A percentile compares a stretch with the other conserved stretches of the same genome.
phyloP scores from a whole-genome alignment of 345 rosid species.

The Erysimum cheiranthoides region DNA sequence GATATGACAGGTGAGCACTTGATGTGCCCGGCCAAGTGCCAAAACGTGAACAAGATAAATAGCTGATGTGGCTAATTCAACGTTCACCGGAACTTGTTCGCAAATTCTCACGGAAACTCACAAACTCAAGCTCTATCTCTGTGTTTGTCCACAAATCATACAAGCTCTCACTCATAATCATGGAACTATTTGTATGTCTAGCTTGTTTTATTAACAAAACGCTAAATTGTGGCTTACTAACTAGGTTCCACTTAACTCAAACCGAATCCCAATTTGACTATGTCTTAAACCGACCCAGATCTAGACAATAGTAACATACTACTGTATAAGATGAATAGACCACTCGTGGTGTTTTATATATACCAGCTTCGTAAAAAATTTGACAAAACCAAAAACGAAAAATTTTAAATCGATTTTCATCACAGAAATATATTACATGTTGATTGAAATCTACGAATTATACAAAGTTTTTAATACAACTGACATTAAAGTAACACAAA shows the following conservation, averaged over 20 bases:
- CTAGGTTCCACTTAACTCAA: neutral
- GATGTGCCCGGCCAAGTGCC: no score
- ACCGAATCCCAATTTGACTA: neutral
- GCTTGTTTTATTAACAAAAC: no score
- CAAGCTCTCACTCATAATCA: neutral
- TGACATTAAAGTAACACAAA: conserved; percentile 9
- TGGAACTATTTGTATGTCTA: no score
- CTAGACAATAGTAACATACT: neutral
- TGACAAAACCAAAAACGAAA: neutral
- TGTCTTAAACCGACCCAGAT: neutral
- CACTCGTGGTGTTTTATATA: neutral
- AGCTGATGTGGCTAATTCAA: neutral
- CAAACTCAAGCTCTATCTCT: neutral
- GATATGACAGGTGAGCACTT: neutral
- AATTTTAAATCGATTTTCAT: neutral
- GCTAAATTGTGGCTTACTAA: neutral
- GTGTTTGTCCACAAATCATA: neutral
- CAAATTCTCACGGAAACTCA: neutral
- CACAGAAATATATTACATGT: neutral
- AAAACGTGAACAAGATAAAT: neutral
- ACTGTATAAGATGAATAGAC: neutral
- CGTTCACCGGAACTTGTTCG: neutral
- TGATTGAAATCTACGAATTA: conserved; percentile 4
- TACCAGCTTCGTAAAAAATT: neutral
- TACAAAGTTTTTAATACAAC: neutral